Base-by-base conservation (phyloP, 2,329 filamentous ascomycete species). In the Botryosphaeria dothidea region DNA sequence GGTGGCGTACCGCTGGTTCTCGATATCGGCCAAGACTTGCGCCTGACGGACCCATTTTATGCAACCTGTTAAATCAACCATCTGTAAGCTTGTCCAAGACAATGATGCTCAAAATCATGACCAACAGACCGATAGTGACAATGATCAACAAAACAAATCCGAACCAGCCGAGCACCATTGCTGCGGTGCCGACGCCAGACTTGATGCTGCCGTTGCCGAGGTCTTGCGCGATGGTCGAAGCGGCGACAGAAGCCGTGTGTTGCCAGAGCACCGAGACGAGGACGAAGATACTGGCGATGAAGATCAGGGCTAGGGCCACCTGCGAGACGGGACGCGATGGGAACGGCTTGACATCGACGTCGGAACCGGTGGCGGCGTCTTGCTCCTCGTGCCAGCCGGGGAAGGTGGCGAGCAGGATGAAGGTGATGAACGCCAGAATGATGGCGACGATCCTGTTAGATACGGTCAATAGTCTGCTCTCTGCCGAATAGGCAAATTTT, bases 111-210 rank as follows among this genome's bases (percentile, higher is more conserved):
- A 98, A 82, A 73, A 97, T 97, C 93, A 98, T 98, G 73, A 97
- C 91, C 68, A 99, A 82, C 78, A 98, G 79, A 64, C 94, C 95
- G 73, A 98, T 95, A 56, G 94, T 98, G 62, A 98, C 94, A 67
- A 98, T 90, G 72, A 99, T 96, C 69, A 99, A 84, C 62, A 98
- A 79, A 23, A 92, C 90, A 74, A 99, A 98, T 46, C 92, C 92
- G 79, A 99, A 98, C 95, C 95, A 99, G 66, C 95, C 95, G 74
- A 99, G 84, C 19, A 97, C 92, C 92, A 99, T 98, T 65, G 95
- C 94, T 43, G 90, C 92, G 56, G 92, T 93, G n/a, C 93, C 93
- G 13, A 97, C 92, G 36, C 93, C 93, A 65, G 90, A 92, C 76
- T 85, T 88, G 65, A 97, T 92, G 69, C 89, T 92, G 48, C 93